These are phyloP conservation scores for Sordariomycetes sp. DNA, from an alignment of 2,329 filamentous ascomycete species.

Conservation along the genomic window DNA sequence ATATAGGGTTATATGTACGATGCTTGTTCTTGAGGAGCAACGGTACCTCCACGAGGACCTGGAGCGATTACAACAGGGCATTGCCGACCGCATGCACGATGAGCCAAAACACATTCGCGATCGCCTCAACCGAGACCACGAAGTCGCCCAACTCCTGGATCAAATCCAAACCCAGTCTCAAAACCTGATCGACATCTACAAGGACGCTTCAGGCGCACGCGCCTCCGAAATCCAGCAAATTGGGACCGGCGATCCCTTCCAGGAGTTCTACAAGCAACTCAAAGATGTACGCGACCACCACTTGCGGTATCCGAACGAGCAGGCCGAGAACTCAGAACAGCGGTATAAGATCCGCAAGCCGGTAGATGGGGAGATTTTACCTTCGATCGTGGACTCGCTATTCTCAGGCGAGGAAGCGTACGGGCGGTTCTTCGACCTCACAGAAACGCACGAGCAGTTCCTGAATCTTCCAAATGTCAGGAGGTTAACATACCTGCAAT, in stretches of 20 bases:
- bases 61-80: slow-evolving; percentile 88
- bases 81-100: slow-evolving; percentile 79
- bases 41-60: slow-evolving; percentile 92
- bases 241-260: slow-evolving; percentile 76
- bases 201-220: slow-evolving; percentile 63
- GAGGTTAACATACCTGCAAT: slow-evolving; percentile 82
- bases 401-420: slow-evolving; percentile 95
- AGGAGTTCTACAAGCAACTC: slow-evolving; percentile 83
- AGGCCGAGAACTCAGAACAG: slow-evolving; percentile 87
- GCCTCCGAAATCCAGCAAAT: slow-evolving; percentile 77
- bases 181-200: slow-evolving; percentile 74
- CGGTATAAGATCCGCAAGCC: slow-evolving; percentile 69
- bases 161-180: slow-evolving; percentile 82
- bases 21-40: slow-evolving; percentile 91
- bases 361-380: slow-evolving; percentile 49
- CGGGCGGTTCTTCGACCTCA: slow-evolving; percentile 87
- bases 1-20: too few species aligned
- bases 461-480: slow-evolving; percentile 84
- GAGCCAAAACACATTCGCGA: slow-evolving; percentile 88
- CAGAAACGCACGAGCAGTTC: slow-evolving; percentile 74
- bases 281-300: slow-evolving; percentile 79
- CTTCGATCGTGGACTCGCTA: slow-evolving; percentile 73
- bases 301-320: slow-evolving; percentile 84
- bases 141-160: slow-evolving; percentile 76
- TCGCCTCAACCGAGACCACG: slow-evolving; percentile 81